Base-by-base conservation (phyloP, 768 basidiomycete genomes). In the Psilocybe cubensis region DNA sequence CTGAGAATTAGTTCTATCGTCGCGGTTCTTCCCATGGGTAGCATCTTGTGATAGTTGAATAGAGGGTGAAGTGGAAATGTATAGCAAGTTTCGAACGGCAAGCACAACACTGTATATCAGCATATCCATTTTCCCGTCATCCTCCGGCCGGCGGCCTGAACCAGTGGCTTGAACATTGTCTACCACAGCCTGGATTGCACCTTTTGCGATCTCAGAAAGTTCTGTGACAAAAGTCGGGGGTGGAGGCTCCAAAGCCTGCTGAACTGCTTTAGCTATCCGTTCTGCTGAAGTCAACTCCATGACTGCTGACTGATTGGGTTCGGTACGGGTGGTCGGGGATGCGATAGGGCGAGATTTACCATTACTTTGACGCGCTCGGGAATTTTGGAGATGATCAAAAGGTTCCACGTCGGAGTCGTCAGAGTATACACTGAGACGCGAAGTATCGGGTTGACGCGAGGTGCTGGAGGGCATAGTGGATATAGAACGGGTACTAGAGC, bases 51-150 rank as follows among this genome's bases (percentile, higher is more conserved):
- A 83, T 52, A 90, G 82, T 63, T 89, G 87, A 25, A 81, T 82
- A 1, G 83, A 77, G 9, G 84, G 35, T 14, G 14, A 81, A 1
- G 86, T 82, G 29, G 87, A 80, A 24, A 86, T 74, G 63, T 88
- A 92, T n/a, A 92, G 80, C 47, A 92, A 80, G 62, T 89, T 86
- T 41, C 91, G 86, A 52, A 92, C 87, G n/a, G 86, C 75, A n/a
- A 84, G 72, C 33, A 92, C 89, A 4, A 86, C 84, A 33, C 72
- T 68, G 52, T 80, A 74, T 48, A 92, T 86, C 18, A 88, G 79
- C 27, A 79, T 74, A 61, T 92, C 87, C 70, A 92, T 82, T 57
- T 76, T 72, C 33, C 73, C 72, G 59, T 83, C 83, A 38, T 88
- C 83, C 58, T 86, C 86, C 12, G 77, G 68, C 35, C 76, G 76